phyloP scores from a whole-genome alignment of 495 filamentous ascomycete species.

The Talaromyces proteolyticus region DNA sequence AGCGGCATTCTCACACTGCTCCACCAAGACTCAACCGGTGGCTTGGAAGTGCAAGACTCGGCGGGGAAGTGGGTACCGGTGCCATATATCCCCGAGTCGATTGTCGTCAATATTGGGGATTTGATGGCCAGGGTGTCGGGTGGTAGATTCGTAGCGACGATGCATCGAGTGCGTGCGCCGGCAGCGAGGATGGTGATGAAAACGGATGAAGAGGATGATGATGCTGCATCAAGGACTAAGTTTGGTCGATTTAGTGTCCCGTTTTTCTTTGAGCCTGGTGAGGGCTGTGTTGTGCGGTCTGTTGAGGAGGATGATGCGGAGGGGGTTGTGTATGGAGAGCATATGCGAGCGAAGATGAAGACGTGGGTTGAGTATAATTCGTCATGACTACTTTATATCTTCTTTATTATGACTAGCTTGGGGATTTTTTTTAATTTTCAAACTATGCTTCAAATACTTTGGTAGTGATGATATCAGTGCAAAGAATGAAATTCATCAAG shows the following conservation, averaged over 20 bases:
- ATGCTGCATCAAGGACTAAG: background rate
- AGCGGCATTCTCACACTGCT: slow-evolving; percentile 37
- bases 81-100: slow-evolving; percentile 33
- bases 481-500: too few relatives aligned
- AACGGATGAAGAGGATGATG: slow-evolving; percentile 6
- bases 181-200: slow-evolving; percentile 1
- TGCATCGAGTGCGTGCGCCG: slow-evolving; percentile 37
- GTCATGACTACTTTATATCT: background rate
- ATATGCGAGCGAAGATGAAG: slow-evolving; percentile 40
- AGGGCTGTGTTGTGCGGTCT: slow-evolving; percentile 28
- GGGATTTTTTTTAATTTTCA: too few relatives aligned
- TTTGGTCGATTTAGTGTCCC: slow-evolving; percentile 37
- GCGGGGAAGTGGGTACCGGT: slow-evolving; percentile 36
- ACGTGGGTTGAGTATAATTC: slow-evolving; percentile 35
- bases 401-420: background rate
- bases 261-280: slow-evolving; percentile 46
- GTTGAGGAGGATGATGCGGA: slow-evolving; percentile 23
- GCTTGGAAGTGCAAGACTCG: slow-evolving; percentile 35
- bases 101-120: slow-evolving; percentile 48
- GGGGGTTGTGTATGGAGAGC: slow-evolving; percentile 35
- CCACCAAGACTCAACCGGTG: slow-evolving; percentile 35
- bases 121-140: slow-evolving; percentile 40
- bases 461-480: too few relatives aligned
- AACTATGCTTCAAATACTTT: too few relatives aligned
- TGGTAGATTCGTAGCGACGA: slow-evolving; percentile 40